Evolutionary conservation across 176 grass and related monocot species (phyloP).

Genomic region (Oryza longistaminata): DNA sequence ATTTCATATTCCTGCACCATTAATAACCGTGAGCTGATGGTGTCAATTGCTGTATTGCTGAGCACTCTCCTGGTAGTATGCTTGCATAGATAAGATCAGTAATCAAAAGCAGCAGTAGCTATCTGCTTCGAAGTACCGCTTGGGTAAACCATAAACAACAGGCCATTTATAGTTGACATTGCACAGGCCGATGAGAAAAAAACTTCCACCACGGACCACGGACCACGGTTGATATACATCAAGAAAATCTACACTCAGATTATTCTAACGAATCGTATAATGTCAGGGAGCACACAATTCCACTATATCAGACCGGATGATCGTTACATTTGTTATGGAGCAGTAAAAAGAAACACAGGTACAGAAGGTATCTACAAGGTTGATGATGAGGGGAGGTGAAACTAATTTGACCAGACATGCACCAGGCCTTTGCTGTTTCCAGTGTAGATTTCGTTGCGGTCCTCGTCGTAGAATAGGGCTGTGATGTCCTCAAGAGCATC

Average conservation of each 20-base stretch:
- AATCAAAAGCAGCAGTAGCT: background rate
- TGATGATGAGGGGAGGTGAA: background rate
- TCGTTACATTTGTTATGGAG: constrained; percentile 37
- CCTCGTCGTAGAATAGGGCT: constrained; percentile 66
- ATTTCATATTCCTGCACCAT: background rate
- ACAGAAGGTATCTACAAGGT: constrained; percentile 40
- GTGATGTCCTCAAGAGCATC: constrained; percentile 72
- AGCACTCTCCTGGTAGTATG: no score
- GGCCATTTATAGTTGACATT: background rate
- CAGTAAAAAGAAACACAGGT: background rate
- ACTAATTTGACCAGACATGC: constrained; percentile 74
- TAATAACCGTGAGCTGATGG: background rate
- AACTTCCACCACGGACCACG: background rate
- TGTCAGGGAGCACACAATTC: constrained; percentile 16
- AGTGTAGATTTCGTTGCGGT: constrained; percentile 75
- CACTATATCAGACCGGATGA: constrained; percentile 20
- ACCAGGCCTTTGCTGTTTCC: constrained; percentile 68
- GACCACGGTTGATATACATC: background rate
- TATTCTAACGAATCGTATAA: constrained; percentile 40
- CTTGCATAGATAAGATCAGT: no score
- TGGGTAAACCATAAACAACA: background rate
- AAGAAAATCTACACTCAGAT: constrained; percentile 35
- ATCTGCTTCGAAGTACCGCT: background rate
- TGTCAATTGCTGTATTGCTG: background rate
- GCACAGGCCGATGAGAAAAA: background rate